Conservation (phyloP, 2,329 filamentous ascomycete species). For the Diaporthe ilicicola region DNA sequence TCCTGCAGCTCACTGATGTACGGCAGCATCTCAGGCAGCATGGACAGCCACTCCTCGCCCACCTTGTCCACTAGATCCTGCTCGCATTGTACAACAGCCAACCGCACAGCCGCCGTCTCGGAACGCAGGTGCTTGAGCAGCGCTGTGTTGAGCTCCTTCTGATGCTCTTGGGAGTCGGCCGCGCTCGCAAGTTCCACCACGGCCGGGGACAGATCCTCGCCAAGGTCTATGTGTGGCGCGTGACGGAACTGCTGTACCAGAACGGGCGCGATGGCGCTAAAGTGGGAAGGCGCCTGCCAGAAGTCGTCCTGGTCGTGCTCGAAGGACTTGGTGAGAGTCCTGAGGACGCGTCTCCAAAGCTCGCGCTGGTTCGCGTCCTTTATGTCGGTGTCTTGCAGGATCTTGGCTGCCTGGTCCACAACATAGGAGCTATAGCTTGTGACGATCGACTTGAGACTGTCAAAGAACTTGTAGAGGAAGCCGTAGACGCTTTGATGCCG, state of each 20-base stretch:
- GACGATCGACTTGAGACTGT: constrained; percentile 89
- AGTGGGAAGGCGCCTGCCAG: constrained; percentile 93
- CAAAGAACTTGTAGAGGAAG: constrained; percentile 83
- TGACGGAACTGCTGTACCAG: constrained; percentile 73
- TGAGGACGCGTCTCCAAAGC: constrained; percentile 76
- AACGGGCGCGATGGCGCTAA: constrained; percentile 73
- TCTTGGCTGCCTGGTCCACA: constrained; percentile 75
- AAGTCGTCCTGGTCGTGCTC: constrained; percentile 93
- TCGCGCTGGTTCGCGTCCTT: constrained; percentile 60
- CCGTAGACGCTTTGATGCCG: constrained; percentile 81
- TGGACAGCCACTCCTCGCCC: constrained; percentile 91
- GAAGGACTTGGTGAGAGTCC: constrained; percentile 79
- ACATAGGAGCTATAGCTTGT: constrained; percentile 91
- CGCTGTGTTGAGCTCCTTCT: constrained; percentile 84
- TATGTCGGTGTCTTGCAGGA: constrained; percentile 60
- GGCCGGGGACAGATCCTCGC: constrained; percentile 71
- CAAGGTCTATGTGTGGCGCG: constrained; percentile 53
- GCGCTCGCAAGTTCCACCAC: constrained; percentile 83
- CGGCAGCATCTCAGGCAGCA: constrained; percentile 94
- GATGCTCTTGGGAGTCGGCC: constrained; percentile 85
- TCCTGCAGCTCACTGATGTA: constrained; percentile 96
- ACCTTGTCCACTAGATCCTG: constrained; percentile 80
- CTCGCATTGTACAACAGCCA: constrained; percentile 85
- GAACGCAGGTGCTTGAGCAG: constrained; percentile 83
- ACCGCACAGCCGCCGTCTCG: constrained; percentile 74